phyloP scores from a whole-genome alignment of 768 basidiomycete species.

The Tulasnella sp. region DNA sequence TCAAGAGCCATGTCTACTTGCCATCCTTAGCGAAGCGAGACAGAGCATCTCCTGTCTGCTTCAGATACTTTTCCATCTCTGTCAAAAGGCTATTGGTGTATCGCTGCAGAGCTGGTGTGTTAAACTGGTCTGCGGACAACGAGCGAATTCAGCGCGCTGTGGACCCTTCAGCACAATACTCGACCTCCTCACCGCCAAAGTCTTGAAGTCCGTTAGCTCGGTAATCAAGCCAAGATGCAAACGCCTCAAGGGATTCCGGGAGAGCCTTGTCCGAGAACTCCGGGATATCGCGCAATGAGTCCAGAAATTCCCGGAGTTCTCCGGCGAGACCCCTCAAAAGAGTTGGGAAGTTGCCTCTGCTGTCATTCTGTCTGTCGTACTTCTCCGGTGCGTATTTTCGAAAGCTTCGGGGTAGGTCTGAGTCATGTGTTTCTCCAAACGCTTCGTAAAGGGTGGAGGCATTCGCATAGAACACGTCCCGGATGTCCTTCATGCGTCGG shows the following conservation, averaged over 20 bases:
- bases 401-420: slow-evolving; percentile 26
- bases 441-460: slow-evolving; percentile 63
- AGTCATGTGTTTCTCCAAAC: slow-evolving; percentile 30
- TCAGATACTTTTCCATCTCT: slow-evolving; percentile 64
- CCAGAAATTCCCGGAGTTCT: slow-evolving; percentile 56
- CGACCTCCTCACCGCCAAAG: slow-evolving; percentile 38
- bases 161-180: not conserved
- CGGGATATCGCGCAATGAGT: slow-evolving; percentile 66
- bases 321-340: slow-evolving; percentile 50
- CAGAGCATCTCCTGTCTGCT: slow-evolving; percentile 51
- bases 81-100: slow-evolving; percentile 52
- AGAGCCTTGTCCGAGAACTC: slow-evolving; percentile 58
- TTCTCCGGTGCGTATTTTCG: not conserved
- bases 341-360: slow-evolving; percentile 53
- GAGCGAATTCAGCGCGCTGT: not conserved
- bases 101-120: slow-evolving; percentile 55
- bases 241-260: slow-evolving; percentile 52
- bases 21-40: slow-evolving; percentile 68
- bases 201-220: slow-evolving; percentile 62
- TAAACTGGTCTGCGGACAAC: slow-evolving; percentile 46
- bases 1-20: slow-evolving; percentile 17
- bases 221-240: slow-evolving; percentile 64
- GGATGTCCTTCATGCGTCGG: slow-evolving; percentile 52
- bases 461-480: slow-evolving; percentile 62
- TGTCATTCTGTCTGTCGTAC: slow-evolving; percentile 24